Evolutionary conservation across 805 yeast genomes (phyloP).

Genomic region (Nakazawaea ambrosiae): DNA sequence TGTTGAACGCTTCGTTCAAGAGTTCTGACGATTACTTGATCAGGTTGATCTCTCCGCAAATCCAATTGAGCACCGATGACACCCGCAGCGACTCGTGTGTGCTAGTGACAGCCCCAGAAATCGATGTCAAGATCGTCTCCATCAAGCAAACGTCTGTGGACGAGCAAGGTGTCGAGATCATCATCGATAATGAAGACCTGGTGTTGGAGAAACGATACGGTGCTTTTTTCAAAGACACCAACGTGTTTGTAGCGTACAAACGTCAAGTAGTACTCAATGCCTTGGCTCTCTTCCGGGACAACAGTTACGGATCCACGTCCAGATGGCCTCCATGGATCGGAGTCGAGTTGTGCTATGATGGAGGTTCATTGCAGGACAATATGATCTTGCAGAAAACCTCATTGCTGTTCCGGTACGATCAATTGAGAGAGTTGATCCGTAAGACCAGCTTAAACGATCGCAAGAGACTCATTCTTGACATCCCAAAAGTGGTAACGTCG

Average conservation of each 20-base stretch:
- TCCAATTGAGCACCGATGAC: conserved; percentile 54
- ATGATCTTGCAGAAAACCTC: conserved; percentile 61
- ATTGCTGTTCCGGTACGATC: conserved; percentile 52
- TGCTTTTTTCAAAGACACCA: conserved; percentile 59
- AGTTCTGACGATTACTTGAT: conserved; percentile 53
- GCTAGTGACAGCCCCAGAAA: conserved; percentile 64
- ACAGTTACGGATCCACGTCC: conserved; percentile 53
- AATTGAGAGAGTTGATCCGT: conserved; percentile 33
- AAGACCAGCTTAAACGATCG: conserved; percentile 19
- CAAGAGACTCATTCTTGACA: conserved; percentile 50
- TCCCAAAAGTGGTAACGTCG: conserved; percentile 61
- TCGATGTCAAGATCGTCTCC: conserved; percentile 63
- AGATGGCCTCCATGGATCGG: conserved; percentile 93
- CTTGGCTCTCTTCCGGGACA: conserved; percentile 32
- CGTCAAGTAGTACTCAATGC: conserved; percentile 35
- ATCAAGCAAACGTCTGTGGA: conserved; percentile 39
- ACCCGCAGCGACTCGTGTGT: conserved; percentile 48
- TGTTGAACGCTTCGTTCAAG: conserved; percentile 29
- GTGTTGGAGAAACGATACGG: conserved; percentile 63
- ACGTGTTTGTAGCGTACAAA: conserved; percentile 59
- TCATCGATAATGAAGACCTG: conserved; percentile 12
- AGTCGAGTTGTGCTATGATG: conserved; percentile 56
- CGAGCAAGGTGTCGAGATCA: conserved; percentile 23
- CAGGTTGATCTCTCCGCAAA: conserved; percentile 72
- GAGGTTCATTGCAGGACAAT: conserved; percentile 36